A percentile compares a stretch with the other conserved stretches of the same genome.
Conservation (phyloP, 441 rosid species). For the Aleurites moluccanus region DNA sequence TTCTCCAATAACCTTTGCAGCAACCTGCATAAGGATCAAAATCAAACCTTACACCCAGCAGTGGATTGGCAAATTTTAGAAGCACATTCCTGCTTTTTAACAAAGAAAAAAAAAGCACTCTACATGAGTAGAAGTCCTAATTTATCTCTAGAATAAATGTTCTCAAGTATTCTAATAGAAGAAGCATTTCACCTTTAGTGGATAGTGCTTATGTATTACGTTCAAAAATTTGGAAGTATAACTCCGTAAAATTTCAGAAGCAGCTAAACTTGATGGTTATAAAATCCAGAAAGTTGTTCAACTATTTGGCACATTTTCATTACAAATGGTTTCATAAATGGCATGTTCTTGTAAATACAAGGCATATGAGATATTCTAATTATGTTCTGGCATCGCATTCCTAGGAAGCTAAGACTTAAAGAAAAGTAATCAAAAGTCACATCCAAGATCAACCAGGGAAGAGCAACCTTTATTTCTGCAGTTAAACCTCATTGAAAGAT, state of each 20-base stretch:
- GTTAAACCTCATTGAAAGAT: conserved; percentile 2
- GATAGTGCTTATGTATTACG: too few species aligned
- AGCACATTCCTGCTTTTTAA: not conserved
- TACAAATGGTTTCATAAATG: not conserved
- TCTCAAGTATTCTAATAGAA: not conserved
- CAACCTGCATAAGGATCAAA: conserved; percentile 63
- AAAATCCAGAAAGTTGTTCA: not conserved
- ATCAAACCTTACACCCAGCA: not conserved
- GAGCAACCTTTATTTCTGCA: not conserved
- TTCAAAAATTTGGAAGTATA: not conserved
- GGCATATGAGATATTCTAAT: not conserved
- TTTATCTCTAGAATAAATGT: not conserved
- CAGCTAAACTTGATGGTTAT: not conserved
- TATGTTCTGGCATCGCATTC: not conserved
- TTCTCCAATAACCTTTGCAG: conserved; percentile 97
- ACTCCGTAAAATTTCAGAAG: not conserved
- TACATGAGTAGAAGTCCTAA: not conserved
- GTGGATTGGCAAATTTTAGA: not conserved
- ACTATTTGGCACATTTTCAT: not conserved
- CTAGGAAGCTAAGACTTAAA: not conserved
- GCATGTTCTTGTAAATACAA: not conserved
- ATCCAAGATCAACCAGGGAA: not conserved
- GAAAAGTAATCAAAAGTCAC: not conserved
- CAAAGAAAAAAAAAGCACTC: not conserved
- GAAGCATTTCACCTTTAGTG: not conserved